Evolutionary conservation across 129 eudicot genomes (phyloP).

Genomic region (Flaveria robusta): DNA sequence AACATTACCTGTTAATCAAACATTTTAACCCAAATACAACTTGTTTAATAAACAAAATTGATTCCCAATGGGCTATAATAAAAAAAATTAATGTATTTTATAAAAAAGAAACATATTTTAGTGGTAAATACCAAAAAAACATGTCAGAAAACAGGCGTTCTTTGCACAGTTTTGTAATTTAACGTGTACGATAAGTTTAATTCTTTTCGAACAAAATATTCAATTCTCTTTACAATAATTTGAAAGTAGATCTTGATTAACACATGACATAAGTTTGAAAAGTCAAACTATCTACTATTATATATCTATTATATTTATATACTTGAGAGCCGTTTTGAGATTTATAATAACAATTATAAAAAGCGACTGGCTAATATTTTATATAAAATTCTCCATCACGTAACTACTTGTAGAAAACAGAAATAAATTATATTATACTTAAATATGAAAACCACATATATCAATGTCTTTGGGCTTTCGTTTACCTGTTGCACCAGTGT

Average conservation of each 20-base stretch:
- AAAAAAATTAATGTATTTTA: neutral
- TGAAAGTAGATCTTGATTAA: neutral
- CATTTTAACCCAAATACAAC: neutral
- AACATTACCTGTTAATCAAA: neutral
- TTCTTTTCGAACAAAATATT: neutral
- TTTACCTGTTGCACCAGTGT: constrained; percentile 87
- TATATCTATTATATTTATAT: no score
- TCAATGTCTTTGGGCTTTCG: neutral
- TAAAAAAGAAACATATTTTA: neutral
- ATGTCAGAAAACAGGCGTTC: constrained; percentile 10
- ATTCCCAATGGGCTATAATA: no score
- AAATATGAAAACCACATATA: no score
- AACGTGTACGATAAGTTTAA: constrained; percentile 1
- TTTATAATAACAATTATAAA: neutral
- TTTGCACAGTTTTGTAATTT: neutral
- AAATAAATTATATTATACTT: no score
- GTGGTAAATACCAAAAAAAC: neutral
- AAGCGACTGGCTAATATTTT: neutral
- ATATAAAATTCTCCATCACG: no score
- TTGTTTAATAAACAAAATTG: neutral
- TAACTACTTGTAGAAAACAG: no score
- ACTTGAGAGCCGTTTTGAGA: no score
- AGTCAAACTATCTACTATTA: no score
- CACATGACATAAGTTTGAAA: neutral
- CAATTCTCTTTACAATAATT: neutral